Evolutionary conservation across 1,284 basidiomycete genomes (phyloP).

Genomic region (Cryptococcus deneoformans): DNA sequence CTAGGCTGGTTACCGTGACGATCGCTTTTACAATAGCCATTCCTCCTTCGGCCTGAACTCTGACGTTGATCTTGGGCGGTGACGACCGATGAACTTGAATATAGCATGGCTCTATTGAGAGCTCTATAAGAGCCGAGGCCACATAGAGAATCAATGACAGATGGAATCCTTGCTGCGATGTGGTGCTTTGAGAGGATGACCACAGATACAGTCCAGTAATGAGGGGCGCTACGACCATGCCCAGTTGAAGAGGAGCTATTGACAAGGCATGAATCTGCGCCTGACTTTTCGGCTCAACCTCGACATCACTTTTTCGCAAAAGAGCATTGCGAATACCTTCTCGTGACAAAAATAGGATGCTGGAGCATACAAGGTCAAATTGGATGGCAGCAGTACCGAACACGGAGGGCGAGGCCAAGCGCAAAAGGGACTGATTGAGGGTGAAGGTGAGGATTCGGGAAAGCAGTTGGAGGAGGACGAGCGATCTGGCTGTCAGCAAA

Average conservation of each 20-base stretch:
- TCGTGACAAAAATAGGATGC: slow-evolving; percentile 85
- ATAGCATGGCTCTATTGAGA: slow-evolving; percentile 79
- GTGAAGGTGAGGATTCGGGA: slow-evolving; percentile 81
- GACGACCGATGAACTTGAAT: slow-evolving; percentile 66
- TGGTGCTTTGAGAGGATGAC: slow-evolving; percentile 55
- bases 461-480: slow-evolving; percentile 81
- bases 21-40: slow-evolving; percentile 74
- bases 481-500: slow-evolving; percentile 59
- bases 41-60: slow-evolving; percentile 77
- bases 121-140: slow-evolving; percentile 67
- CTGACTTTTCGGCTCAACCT: background rate
- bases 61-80: slow-evolving; percentile 57
- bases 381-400: slow-evolving; percentile 85
- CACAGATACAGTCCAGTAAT: slow-evolving; percentile 57
- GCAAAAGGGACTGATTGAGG: slow-evolving; percentile 79
- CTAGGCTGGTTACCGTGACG: slow-evolving; percentile 60
- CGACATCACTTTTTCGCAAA: slow-evolving; percentile 44
- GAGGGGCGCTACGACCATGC: slow-evolving; percentile 58
- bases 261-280: slow-evolving; percentile 26
- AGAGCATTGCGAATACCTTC: slow-evolving; percentile 87
- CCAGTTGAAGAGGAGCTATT: slow-evolving; percentile 54
- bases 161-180: slow-evolving; percentile 62
- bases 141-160: slow-evolving; percentile 67
- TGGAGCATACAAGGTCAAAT: slow-evolving; percentile 80
- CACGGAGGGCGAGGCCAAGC: slow-evolving; percentile 77